Conservation (phyloP, 2,329 filamentous ascomycete species). For the Peltaster fructicola region DNA sequence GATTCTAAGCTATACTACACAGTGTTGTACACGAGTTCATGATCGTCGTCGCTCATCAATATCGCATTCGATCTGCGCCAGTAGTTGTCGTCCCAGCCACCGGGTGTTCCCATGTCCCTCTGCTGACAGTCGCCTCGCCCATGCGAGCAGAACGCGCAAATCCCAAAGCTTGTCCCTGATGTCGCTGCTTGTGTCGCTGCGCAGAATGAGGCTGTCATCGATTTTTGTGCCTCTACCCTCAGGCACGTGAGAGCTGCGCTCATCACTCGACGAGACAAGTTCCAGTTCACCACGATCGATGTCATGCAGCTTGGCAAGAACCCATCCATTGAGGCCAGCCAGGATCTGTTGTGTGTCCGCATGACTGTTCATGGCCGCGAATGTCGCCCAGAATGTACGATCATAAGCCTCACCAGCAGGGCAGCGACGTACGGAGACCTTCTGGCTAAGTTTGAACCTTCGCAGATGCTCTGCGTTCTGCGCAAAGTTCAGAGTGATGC, state of each 20-base stretch:
- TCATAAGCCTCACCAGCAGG: slow-evolving; percentile 33
- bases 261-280: slow-evolving; percentile 23
- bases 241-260: slow-evolving; percentile 26
- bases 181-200: slow-evolving; percentile 22
- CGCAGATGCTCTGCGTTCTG: slow-evolving; percentile 42
- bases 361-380: slow-evolving; percentile 45
- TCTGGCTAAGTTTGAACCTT: slow-evolving; percentile 53
- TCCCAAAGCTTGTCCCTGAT: slow-evolving; percentile 43
- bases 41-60: slow-evolving; percentile 1
- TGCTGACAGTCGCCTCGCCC: slow-evolving; percentile 42
- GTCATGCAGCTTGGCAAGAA: slow-evolving; percentile 31
- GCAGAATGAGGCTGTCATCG: slow-evolving; percentile 53
- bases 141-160: slow-evolving; percentile 45
- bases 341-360: slow-evolving; percentile 31
- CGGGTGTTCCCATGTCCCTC: slow-evolving; percentile 4
- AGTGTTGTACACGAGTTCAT: too few species aligned
- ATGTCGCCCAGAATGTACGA: slow-evolving; percentile 47
- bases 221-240: slow-evolving; percentile 43
- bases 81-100: not conserved
- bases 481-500: slow-evolving; percentile 57
- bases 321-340: slow-evolving; percentile 58
- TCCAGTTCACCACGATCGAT: slow-evolving; percentile 46
- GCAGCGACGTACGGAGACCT: slow-evolving; percentile 56
- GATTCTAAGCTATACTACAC: too few species aligned
- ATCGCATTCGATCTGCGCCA: not conserved